These are phyloP conservation scores for Cyamopsis tetragonoloba DNA, from an alignment of 306 rosid genomes.

Conservation along the genomic window DNA sequence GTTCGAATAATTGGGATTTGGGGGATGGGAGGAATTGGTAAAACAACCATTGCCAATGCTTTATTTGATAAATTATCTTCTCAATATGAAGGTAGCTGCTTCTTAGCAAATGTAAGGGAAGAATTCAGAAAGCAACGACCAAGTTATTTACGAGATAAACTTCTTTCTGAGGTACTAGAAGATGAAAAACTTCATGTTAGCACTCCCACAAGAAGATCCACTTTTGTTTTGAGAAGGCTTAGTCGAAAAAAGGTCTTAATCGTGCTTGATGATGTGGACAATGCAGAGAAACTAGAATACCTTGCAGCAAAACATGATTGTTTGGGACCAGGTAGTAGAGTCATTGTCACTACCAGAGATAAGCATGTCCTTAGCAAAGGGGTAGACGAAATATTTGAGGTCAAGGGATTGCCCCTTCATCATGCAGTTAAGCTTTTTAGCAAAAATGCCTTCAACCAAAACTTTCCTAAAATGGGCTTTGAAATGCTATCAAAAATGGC, in stretches of 20 bases:
- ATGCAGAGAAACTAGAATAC: neutral
- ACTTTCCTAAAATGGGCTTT: neutral
- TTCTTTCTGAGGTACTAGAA: conserved; percentile 7
- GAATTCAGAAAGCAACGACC: neutral
- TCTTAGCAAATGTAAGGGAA: conserved; percentile 12
- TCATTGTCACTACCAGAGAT: conserved; percentile 25
- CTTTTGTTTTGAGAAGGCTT: conserved; percentile 3
- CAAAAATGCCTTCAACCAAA: conserved; percentile 8
- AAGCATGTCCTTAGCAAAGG: conserved; percentile 22
- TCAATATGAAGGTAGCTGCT: conserved; percentile 20
- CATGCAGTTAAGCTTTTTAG: conserved; percentile 16
- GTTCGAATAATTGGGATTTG: conserved; percentile 25
- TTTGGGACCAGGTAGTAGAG: conserved; percentile 19
- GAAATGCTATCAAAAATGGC: neutral
- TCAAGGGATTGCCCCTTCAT: conserved; percentile 2
- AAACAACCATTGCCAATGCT: conserved; percentile 19
- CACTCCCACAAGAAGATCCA: neutral
- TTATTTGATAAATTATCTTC: neutral
- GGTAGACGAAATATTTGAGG: conserved; percentile 19
- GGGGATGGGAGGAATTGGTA: conserved; percentile 25
- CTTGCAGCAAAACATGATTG: conserved; percentile 1
- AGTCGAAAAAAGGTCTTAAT: conserved; percentile 9
- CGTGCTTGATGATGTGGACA: conserved; percentile 23
- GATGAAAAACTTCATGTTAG: neutral
- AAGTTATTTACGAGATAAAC: neutral